Evolutionary conservation across 23 red algal species (phyloP), one percentile per base, ranked within the genome.

Genomic region (Rhodosorus marinus): DNA sequence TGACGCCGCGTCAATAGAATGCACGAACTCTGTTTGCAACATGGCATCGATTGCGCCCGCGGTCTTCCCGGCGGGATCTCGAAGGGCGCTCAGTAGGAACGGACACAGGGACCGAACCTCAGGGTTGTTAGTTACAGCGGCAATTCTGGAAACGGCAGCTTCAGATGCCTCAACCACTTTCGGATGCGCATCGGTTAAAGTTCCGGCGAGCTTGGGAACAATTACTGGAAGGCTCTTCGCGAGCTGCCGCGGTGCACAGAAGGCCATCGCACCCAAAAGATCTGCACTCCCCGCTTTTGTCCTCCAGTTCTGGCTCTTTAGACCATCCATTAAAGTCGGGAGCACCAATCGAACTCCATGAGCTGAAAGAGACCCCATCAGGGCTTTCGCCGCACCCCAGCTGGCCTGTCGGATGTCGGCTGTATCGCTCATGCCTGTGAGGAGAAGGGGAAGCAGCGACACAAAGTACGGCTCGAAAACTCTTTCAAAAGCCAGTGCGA

Each of bases 181-280:
- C 14, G 90, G 90, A 85, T 98, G 90, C 6, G 72, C 80, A 49
- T 98, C 77, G 28, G 81, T 62, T 15, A 98, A 60, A 28, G 78
- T 76, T 33, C 69, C 60, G 8, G 79, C 56, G 29, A 98, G 75
- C 31, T 74, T 68, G 5, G 90, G 90, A 5, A 98, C 77, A 2
- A 98, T 59, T 36, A 80, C 59, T 20, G 90, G 90, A 0, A 98
- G 72, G 19, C 66, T 70, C 38, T 64, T 52, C 1, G 76, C 60
- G 20, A 98, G 76, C 46, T 98, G 90, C 27, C 78, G 52, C 15
- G 90, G 90, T 9, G 76, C 77, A 35, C 78, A 83, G 27, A 69
- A 81, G 6, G 77, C 90, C 90, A 84, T 98, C 0, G 70, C 78
- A 26, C 78, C 90, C 0, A 98, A 60, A 17, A 98, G 54, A 35